A percentile compares a stretch with the other conserved stretches of the same genome.
These are phyloP conservation scores for Cordyceps cicadae DNA, from an alignment of 2,329 filamentous ascomycete genomes.

Conservation along the genomic window DNA sequence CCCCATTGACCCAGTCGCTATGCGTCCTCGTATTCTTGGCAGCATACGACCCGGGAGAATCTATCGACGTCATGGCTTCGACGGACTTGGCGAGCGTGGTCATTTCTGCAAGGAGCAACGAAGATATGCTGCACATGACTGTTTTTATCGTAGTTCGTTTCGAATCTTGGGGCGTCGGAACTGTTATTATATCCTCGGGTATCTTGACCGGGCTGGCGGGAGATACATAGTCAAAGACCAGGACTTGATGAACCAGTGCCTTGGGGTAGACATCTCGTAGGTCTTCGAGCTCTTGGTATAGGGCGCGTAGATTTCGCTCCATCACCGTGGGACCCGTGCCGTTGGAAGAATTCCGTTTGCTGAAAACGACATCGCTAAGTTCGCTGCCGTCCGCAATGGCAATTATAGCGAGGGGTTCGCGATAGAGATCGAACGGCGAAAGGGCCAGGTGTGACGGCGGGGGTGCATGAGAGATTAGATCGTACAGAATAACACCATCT, in stretches of 20 bases:
- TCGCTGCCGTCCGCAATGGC: slow-evolving; percentile 78
- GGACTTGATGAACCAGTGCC: slow-evolving; percentile 66
- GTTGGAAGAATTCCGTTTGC: slow-evolving; percentile 45
- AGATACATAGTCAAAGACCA: slow-evolving; percentile 67
- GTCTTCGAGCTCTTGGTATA: slow-evolving; percentile 61
- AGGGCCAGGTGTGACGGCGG: slow-evolving; percentile 72
- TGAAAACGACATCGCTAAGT: slow-evolving; percentile 46
- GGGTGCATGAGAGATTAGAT: slow-evolving; percentile 71
- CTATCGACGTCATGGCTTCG: slow-evolving; percentile 65
- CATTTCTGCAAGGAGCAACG: slow-evolving; percentile 66
- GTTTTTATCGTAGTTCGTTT: slow-evolving; percentile 75
- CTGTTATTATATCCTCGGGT: slow-evolving; percentile 59
- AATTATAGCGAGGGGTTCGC: slow-evolving; percentile 75
- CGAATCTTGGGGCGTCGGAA: slow-evolving; percentile 60
- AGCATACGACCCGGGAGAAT: slow-evolving; percentile 58
- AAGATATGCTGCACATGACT: slow-evolving; percentile 70
- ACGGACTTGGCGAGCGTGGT: slow-evolving; percentile 64
- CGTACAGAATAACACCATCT: slow-evolving; percentile 77
- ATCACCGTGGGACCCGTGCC: slow-evolving; percentile 40
- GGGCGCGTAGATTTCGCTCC: slow-evolving; percentile 49
- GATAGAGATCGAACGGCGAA: slow-evolving; percentile 82
- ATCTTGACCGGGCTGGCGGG: slow-evolving; percentile 43
- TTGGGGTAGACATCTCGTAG: slow-evolving; percentile 66
- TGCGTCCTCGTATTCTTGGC: slow-evolving; percentile 35
- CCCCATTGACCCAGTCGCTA: slow-evolving; percentile 28